Evolutionary conservation across 139 green algal species (phyloP), one percentile per base, ranked within the genome.

Genomic region (Micromonas commoda): DNA sequence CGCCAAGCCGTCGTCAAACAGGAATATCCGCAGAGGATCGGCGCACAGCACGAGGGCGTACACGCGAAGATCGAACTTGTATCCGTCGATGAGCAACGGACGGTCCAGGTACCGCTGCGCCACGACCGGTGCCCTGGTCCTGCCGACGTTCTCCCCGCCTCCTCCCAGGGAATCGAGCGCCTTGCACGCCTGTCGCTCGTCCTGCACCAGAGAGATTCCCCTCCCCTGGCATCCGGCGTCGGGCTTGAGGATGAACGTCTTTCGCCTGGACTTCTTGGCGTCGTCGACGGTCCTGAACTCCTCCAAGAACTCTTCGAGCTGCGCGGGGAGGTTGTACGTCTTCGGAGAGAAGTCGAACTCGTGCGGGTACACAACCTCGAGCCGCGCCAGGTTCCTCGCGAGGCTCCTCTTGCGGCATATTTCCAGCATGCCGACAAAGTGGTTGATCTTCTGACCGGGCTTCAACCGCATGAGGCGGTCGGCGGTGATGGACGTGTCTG

Each of bases 401-500:
- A 96, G 91, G 29, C 52, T 65, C 54, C 89, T 89, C 85, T 96
- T 96, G 32, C 91, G 88, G 52, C 88, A 93, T 16, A 96, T 82
- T 82, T 95, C 91, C 28, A 93, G 71, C 88, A 93, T 94, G 70
- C 91, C 91, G 37, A 84, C 82, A 78, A 96, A 94, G 79, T 96
- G 91, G 77, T 96, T 96, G 71, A 96, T 91, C 51, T 89, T 91
- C 90, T 96, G 66, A 60, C 54, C 76, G 28, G 32, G 38, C n/a
- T 69, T 82, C 20, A 95, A 73, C 29, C 80, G 80, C 73, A 93
- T 83, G 23, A 93, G 77, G 0, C 90, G 79, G 37, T 93, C 91
- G 23, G 90, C 84, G 63, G 73, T 72, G 16, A 92, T 82, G 9
- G 85, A 91, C 0, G 87, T 92, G 83, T 95, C 91, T 2, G 86